Evolutionary conservation across 441 rosid genomes (phyloP), one percentile per base, ranked within the genome.

Genomic region (Cnidoscolus chayamansa): DNA sequence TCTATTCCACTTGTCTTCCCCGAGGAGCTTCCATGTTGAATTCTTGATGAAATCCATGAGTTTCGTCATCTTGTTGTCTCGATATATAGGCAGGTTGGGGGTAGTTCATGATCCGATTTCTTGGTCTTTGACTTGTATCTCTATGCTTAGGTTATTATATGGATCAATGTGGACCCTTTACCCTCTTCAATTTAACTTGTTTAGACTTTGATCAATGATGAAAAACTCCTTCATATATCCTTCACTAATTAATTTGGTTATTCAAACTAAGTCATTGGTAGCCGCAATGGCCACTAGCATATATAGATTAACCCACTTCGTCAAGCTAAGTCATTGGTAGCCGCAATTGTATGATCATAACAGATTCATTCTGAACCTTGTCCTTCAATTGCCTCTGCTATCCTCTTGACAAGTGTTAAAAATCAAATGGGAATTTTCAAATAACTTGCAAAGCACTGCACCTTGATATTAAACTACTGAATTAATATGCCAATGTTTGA

Each of bases 121-220:
- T 74, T 77, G 81, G 81, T 63, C 47, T 80, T 82, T 82, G 84
- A 82, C 84, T 85, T 81, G 32, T 71, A 43, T 81, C 73, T 80
- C 80, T 76, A 11, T 32, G 72, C 67, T 70, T 83, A 76, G 81
- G 78, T 81, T 63, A 12, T 4, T 5, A 63, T 56, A 17, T 48
- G 32, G 78, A 59, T 74, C 45, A 55, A 25, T 16, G 85, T 77
- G 82, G 81, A 77, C 76, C 79, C 85, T 71, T 64, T 74, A 64
- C 71, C 25, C 73, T 15, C 37, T 25, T 20, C 8, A 9, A 0
- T 35, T 40, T 19, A 15, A 17, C 58, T 31, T 30, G 30, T 10
- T 69, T 65, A 16, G 31, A 66, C 70, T 54, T 71, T 70, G 63
- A 17, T 53, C 4, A 3, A n/a, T 0, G 37, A 35, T 35, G 43